Base-by-base conservation (phyloP, 2,329 filamentous ascomycete species). In the Alternaria sp. region DNA sequence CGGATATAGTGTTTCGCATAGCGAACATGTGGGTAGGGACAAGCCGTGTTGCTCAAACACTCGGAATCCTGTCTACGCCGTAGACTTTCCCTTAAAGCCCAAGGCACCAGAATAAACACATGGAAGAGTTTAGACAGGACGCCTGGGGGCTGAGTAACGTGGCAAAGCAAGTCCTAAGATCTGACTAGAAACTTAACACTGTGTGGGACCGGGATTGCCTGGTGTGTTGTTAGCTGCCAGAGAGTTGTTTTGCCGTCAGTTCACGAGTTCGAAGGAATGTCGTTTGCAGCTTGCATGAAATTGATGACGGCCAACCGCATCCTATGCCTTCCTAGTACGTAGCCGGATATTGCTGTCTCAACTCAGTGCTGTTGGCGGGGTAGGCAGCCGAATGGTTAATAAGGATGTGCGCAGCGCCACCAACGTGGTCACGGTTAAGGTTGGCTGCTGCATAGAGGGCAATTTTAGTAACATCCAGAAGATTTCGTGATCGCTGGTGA, bases 381-480 rank as follows among this genome's bases (percentile, higher is more conserved):
- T 53, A 51, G 38, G 28, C 41, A 53, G 46, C 49, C 52, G 49
- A 41, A 54, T 39, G 43, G 43, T 51, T 59, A 54, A 59, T 56
- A n/a, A 62, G 18, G 48, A 56, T 54, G 43, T 41, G 38, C 28
- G 20, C 51, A 44, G 51, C 57, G 59, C 51, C 34, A 51, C 59
- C 58, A 54, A 58, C 59, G 56, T 51, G 59, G 53, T 52, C 49
- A 51, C 55, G 46, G 49, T 36, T 34, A 61, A 47, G 44, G 49
- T 30, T 36, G 57, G 44, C 18, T 44, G 52, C 39, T 44, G 52
- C 39, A 52, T 61, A 46, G 22, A 43, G 48, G 41, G 36, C 39
- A 42, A 59, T 62, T 61, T 61, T 66, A 64, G 62, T 43, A 64
- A 51, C 39, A 42, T 16, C 39, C 28, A 59, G 61, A 51, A 22